Base-by-base conservation (phyloP, 1,139 yeast species). In the Geotrichum cucujoidarum region DNA sequence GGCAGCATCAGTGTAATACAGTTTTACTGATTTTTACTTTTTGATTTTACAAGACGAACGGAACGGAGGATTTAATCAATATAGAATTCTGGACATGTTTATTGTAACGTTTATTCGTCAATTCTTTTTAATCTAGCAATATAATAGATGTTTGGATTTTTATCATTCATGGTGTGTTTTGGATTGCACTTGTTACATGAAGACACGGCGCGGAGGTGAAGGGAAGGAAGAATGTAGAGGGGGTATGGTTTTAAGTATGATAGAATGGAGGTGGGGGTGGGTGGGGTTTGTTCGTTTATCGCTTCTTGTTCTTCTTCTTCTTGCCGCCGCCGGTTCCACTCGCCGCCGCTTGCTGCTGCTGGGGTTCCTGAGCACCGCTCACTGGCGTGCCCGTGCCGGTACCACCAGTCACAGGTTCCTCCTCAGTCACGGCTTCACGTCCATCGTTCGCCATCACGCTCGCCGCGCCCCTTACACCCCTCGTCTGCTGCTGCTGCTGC, bases 241-340 rank as follows among this genome's bases (percentile, higher is more conserved):
- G n/a, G n/a, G n/a, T n/a, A n/a, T n/a, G n/a, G n/a, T 27, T 27
- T 27, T 6, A 27, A 27, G 7, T 27, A 27, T n/a, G 30, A 11
- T 11, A n/a, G 7, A 11, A 27, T 25, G 29, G 29, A 25, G 29
- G n/a, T 14, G 11, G 11, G 14, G 8, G 20, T 5, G 3, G 6
- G n/a, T 4, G 25, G 25, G 24, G 14, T 24, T 6, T 22, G 5
- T 14, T 8, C 7, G 10, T 21, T 33, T 27, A 34, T 31, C 51
- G 52, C 50, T 56, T 57, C 55, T 60, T 60, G 37, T 57, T 57
- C 51, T 58, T 59, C 48, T 54, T 57, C 51, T 58, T 56, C 39
- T 48, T 51, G 8, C 50, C 44, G 25, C 41, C 43, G 17, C 38
- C 36, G 16, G n/a, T 11, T 4, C 34, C 34, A 11, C 17, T 25